Conservation (phyloP, 768 basidiomycete species). For the Suillus tomentosus region DNA sequence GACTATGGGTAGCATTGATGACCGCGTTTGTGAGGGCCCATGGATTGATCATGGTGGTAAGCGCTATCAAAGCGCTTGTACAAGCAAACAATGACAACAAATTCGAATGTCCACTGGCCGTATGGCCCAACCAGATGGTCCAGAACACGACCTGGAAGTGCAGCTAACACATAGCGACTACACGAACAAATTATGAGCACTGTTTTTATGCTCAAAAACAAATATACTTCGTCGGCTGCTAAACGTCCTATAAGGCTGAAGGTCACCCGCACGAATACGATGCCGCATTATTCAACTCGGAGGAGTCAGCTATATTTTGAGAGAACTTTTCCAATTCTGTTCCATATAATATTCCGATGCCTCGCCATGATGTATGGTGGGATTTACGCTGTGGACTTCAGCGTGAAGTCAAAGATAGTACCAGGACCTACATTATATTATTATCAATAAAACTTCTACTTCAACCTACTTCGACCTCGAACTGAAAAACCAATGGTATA, state of each 20-base stretch:
- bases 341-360: not conserved
- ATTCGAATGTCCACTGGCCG: not conserved
- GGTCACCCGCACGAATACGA: not conserved
- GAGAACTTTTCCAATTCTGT: not conserved
- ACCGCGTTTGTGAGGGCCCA: not conserved
- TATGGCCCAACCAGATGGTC: not conserved
- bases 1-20: not conserved
- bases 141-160: not conserved
- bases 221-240: not conserved
- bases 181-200: not conserved
- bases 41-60: not conserved
- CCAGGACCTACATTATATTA: not conserved
- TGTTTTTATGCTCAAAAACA: not conserved
- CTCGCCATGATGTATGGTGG: not conserved
- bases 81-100: not conserved
- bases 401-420: not conserved
- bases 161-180: not conserved
- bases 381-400: not conserved
- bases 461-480: not conserved
- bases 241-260: not conserved
- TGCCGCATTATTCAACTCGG: not conserved
- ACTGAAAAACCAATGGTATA: not conserved
- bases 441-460: not conserved
- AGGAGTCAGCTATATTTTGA: not conserved
- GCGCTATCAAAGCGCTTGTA: not conserved